Percentiles rank a stretch among this genome's conserved stretches.
Conservation (phyloP, 2,329 filamentous ascomycete genomes). For the Diaporthe vaccinii region DNA sequence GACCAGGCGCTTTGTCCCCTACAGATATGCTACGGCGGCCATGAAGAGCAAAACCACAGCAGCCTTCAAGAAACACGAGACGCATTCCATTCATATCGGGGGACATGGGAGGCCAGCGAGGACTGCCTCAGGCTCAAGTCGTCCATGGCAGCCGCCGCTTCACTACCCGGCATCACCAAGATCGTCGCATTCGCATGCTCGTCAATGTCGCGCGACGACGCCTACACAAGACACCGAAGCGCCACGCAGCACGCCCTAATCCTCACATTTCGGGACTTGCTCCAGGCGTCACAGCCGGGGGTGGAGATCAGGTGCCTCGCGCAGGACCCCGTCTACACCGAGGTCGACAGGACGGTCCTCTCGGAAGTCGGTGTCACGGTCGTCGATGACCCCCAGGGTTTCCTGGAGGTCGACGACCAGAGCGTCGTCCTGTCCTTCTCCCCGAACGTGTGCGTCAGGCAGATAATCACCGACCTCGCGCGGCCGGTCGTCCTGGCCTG, state of each 20-base stretch:
- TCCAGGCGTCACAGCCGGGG: background rate
- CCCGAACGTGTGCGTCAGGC: background rate
- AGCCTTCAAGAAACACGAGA: background rate
- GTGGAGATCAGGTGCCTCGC: background rate
- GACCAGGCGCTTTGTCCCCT: background rate
- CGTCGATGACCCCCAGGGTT: constrained; percentile 1
- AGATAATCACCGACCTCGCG: constrained; percentile 13
- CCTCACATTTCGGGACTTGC: background rate
- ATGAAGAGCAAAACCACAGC: background rate
- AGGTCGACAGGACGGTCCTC: background rate
- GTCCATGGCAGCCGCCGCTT: background rate
- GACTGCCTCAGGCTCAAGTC: background rate
- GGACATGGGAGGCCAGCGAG: background rate
- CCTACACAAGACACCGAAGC: background rate
- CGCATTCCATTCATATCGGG: background rate
- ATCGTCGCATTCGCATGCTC: constrained; percentile 17
- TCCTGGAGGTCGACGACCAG: background rate
- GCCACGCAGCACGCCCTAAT: background rate
- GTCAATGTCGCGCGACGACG: background rate
- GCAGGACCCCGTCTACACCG: background rate
- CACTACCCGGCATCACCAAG: background rate
- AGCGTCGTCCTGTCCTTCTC: constrained; percentile 3
- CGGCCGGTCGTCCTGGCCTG: background rate
- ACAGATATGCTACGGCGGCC: background rate
- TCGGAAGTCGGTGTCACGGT: background rate